Evolutionary conservation across 352 stramenopile genomes (phyloP), one percentile per base, ranked within the genome.

Genomic region (Thalassiosira delicatula): DNA sequence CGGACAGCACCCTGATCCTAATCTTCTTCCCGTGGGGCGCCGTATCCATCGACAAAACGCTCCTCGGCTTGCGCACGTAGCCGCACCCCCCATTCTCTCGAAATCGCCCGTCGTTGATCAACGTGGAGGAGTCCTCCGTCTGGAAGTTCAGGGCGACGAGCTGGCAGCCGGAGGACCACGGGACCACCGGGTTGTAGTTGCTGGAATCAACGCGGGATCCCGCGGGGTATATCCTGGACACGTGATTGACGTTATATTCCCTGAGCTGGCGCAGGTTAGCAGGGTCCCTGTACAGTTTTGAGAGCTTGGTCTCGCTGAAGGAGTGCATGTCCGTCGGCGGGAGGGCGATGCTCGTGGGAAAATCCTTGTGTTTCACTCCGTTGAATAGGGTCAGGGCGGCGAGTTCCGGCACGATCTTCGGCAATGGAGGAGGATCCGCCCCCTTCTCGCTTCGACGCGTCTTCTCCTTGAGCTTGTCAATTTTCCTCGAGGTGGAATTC

Each of bases 91-190:
- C 91, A 81, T 96, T 96, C 49, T 95, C 87, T 19, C 73, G 60
- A 72, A 96, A 96, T 12, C 88, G 77, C 30, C 91, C 93, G 62
- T 93, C 76, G 78, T 96, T 96, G 1, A 95, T 54, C 35, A 76
- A 76, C 77, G 95, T 90, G 14, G 68, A 19, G 17, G 87, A 76
- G 62, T 85, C 81, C 44, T 74, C 51, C 0, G 88, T 93, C 77
- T 96, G 93, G 66, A 93, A 95, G 70, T 96, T 96, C 4, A 96
- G 77, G 35, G 93, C 91, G 23, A 95, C 92, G 17, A 96, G 84
- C 79, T 96, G 93, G 44, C 59, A 85, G 17, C 92, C 92, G 2
- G 88, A 76, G 35, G 63, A 63, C 92, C 92, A 96, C 32, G 75
- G 71, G 17, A 87, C 53, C 14, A 88, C 30, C 23, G 93, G 93